Conservation (phyloP, 1,284 basidiomycete species). For the Tilletia walkeri region DNA sequence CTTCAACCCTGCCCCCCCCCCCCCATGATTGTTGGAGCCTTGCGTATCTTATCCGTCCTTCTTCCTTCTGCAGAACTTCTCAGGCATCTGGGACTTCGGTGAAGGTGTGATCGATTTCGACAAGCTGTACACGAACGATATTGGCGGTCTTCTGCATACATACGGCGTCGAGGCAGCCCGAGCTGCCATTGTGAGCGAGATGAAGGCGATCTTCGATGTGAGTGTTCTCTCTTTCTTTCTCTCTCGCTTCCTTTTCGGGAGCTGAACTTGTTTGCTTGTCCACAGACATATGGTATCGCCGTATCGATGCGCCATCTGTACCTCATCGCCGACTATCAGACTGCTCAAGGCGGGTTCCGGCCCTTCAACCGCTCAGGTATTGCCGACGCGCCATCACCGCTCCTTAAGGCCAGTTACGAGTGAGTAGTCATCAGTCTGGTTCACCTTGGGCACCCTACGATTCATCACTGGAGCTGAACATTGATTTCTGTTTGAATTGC, state of each 20-base stretch:
- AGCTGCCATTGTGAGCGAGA: slow-evolving; percentile 65
- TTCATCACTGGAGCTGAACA: not conserved
- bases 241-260: too few species aligned
- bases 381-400: slow-evolving; percentile 81
- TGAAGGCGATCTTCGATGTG: slow-evolving; percentile 77
- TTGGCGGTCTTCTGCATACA: slow-evolving; percentile 83
- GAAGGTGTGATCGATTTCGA: slow-evolving; percentile 77
- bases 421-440: not conserved
- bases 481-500: not conserved
- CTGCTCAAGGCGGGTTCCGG: slow-evolving; percentile 93
- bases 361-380: slow-evolving; percentile 97
- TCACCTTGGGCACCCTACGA: not conserved
- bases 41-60: too few species aligned
- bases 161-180: slow-evolving; percentile 65
- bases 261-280: not conserved
- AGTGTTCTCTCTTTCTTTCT: not conserved
- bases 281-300: slow-evolving; percentile 87
- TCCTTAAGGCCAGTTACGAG: slow-evolving; percentile 96
- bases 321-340: slow-evolving; percentile 97
- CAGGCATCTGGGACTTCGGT: slow-evolving; percentile 84
- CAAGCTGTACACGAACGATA: slow-evolving; percentile 88
- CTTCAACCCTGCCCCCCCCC: too few species aligned
- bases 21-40: too few species aligned
- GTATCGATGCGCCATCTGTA: slow-evolving; percentile 93
- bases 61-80: slow-evolving; percentile 64